phyloP scores from a whole-genome alignment of 495 filamentous ascomycete species.

The Penicillium chermesinum region DNA sequence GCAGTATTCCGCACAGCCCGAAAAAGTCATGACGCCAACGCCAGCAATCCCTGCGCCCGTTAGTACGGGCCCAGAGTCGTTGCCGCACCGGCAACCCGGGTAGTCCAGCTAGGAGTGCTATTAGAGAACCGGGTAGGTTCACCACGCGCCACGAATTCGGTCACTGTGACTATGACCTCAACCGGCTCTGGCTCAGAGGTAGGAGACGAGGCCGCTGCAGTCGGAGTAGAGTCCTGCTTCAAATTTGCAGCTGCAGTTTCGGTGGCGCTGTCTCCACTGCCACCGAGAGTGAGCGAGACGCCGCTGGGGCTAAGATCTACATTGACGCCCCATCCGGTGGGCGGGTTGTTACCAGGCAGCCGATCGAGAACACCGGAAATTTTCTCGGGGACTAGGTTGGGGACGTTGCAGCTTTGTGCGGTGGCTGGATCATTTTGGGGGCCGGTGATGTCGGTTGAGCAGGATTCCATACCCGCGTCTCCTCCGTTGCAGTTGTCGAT shows the following conservation, averaged over 20 bases:
- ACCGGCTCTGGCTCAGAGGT: slow-evolving; percentile 21
- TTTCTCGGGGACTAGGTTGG: slow-evolving; percentile 34
- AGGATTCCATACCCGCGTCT: slow-evolving; percentile 49
- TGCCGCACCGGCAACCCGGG: neutral
- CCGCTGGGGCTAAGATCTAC: neutral
- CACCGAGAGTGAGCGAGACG: neutral
- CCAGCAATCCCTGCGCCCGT: slow-evolving; percentile 4
- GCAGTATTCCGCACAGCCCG: slow-evolving; percentile 4
- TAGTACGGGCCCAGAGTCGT: slow-evolving; percentile 1
- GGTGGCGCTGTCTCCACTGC: neutral
- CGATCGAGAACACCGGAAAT: slow-evolving; percentile 31
- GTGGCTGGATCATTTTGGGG: slow-evolving; percentile 23
- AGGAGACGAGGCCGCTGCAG: slow-evolving; percentile 53
- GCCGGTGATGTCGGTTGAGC: slow-evolving; percentile 25
- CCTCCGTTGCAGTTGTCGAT: slow-evolving; percentile 49
- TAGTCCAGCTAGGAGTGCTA: neutral
- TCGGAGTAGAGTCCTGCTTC: neutral
- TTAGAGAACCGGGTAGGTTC: neutral
- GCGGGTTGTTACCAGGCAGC: slow-evolving; percentile 44
- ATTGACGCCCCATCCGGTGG: slow-evolving; percentile 17
- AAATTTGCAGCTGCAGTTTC: neutral
- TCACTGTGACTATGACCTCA: neutral
- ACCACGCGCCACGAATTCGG: neutral
- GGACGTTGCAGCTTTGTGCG: slow-evolving; percentile 42
- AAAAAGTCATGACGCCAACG: slow-evolving; percentile 3